phyloP scores from a whole-genome alignment of 1,284 basidiomycete species.

The Sanghuangporus weigelae region DNA sequence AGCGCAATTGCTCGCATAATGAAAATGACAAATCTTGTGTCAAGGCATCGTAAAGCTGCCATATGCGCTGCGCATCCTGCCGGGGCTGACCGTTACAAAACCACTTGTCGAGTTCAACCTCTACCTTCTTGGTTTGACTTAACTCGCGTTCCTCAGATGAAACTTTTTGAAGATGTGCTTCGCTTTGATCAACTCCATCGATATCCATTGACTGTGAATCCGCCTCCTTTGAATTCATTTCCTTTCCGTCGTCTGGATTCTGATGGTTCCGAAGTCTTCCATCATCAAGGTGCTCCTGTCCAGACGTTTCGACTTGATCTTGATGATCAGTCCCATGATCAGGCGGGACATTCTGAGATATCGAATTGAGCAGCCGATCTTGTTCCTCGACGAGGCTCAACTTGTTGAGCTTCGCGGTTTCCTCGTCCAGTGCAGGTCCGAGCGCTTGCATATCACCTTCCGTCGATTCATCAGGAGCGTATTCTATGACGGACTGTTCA shows the following conservation, averaged over 20 bases:
- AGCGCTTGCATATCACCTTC: conserved; percentile 85
- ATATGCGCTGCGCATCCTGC: conserved; percentile 68
- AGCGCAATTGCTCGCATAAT: conserved; percentile 93
- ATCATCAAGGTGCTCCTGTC: not conserved
- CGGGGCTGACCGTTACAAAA: conserved; percentile 53
- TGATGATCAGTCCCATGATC: not conserved
- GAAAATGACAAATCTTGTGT: conserved; percentile 90
- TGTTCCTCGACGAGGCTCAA: conserved; percentile 71
- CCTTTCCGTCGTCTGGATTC: not conserved
- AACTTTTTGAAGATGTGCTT: conserved; percentile 23
- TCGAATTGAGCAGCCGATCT: conserved; percentile 23
- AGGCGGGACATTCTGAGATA: not conserved
- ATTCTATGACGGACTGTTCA: conserved; percentile 68
- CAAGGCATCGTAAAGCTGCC: conserved; percentile 86
- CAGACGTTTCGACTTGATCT: not conserved
- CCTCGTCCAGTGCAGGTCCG: conserved; percentile 80
- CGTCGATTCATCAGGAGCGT: conserved; percentile 70
- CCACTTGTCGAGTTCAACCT: conserved; percentile 63
- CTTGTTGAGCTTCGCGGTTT: conserved; percentile 77
- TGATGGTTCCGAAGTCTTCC: not conserved
- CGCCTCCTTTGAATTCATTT: not conserved
- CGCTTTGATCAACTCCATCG: not conserved
- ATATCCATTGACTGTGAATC: not conserved
- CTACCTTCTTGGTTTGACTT: conserved; percentile 36
- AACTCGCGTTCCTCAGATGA: conserved; percentile 31